Evolutionary conservation across 192 early-diverging fungal species (phyloP).

Genomic region (Coemansia sp.): DNA sequence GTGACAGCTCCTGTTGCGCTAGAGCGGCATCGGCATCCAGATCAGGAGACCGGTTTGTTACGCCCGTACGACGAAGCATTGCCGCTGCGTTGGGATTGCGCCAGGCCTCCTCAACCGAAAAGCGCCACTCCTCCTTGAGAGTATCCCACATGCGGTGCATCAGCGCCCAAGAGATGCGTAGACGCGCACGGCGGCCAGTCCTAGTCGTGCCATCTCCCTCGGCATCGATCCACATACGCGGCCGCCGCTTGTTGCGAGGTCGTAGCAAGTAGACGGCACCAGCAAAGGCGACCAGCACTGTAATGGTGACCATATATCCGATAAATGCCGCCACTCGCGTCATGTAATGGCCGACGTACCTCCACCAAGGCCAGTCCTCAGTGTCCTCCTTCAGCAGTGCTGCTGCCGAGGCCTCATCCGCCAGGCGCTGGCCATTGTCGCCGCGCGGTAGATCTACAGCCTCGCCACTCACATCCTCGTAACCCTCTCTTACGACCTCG

Average conservation of each 20-base stretch:
- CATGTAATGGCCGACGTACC: constrained; percentile 46
- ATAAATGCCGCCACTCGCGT: constrained; percentile 49
- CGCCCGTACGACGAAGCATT: constrained; percentile 46
- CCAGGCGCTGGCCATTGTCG: neutral
- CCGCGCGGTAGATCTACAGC: neutral
- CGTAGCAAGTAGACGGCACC: constrained; percentile 42
- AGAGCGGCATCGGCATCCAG: neutral
- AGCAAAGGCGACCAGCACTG: constrained; percentile 30
- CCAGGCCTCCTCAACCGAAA: constrained; percentile 49
- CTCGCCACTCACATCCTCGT: neutral
- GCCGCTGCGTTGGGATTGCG: constrained; percentile 52
- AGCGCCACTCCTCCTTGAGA: constrained; percentile 49
- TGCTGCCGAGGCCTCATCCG: neutral
- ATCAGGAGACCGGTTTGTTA: constrained; percentile 17
- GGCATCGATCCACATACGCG: constrained; percentile 53
- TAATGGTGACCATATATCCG: constrained; percentile 39
- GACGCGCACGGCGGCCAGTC: constrained; percentile 39
- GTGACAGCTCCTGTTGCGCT: constrained; percentile 14
- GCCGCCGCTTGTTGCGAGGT: constrained; percentile 46
- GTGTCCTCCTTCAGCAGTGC: constrained; percentile 5
- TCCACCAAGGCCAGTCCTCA: constrained; percentile 48
- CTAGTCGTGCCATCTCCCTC: constrained; percentile 29
- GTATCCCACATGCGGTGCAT: constrained; percentile 56
- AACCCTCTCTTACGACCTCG: constrained; percentile 5
- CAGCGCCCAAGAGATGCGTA: constrained; percentile 51